These are phyloP conservation scores for Vanrija humicola DNA, from an alignment of 1,284 basidiomycete species.

Conservation along the genomic window DNA sequence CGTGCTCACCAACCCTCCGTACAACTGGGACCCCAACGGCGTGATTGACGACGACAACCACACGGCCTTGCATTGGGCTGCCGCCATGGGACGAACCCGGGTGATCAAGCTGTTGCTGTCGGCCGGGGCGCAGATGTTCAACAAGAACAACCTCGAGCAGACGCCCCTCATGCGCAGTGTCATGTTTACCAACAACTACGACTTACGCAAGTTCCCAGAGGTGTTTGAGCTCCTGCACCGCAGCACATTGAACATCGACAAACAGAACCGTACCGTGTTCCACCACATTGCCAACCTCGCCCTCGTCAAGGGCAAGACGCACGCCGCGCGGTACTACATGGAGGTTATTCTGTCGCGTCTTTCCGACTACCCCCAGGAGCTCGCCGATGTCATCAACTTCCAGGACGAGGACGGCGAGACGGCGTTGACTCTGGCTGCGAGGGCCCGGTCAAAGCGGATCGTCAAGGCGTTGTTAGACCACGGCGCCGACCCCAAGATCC, in stretches of 20 bases:
- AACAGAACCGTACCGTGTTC: constrained; percentile 95
- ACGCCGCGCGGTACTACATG: constrained; percentile 98
- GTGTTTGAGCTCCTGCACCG: constrained; percentile 94
- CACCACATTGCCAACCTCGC: constrained; percentile 99
- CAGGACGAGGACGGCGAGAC: constrained; percentile 99
- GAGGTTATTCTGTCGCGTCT: constrained; percentile 88
- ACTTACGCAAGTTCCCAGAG: constrained; percentile 97
- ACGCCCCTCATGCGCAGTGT: constrained; percentile 97
- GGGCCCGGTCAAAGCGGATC: constrained; percentile 92
- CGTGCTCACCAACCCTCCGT: constrained; percentile 81
- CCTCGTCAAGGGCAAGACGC: constrained; percentile 94
- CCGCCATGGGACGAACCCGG: constrained; percentile 96
- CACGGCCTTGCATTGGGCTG: constrained; percentile 97
- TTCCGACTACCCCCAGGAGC: constrained; percentile 91
- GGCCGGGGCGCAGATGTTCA: constrained; percentile 94
- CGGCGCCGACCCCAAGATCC: constrained; percentile 92
- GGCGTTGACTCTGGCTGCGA: constrained; percentile 91
- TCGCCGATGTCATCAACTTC: constrained; percentile 98
- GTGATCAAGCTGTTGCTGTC: constrained; percentile 93
- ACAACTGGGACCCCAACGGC: constrained; percentile 93
- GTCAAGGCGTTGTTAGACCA: constrained; percentile 95
- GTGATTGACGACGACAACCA: constrained; percentile 98
- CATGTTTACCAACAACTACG: constrained; percentile 99
- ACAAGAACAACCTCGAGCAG: constrained; percentile 94
- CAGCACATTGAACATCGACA: constrained; percentile 97